Conservation (phyloP, 2,329 filamentous ascomycete genomes). For the Pezicula neosporulosa region DNA sequence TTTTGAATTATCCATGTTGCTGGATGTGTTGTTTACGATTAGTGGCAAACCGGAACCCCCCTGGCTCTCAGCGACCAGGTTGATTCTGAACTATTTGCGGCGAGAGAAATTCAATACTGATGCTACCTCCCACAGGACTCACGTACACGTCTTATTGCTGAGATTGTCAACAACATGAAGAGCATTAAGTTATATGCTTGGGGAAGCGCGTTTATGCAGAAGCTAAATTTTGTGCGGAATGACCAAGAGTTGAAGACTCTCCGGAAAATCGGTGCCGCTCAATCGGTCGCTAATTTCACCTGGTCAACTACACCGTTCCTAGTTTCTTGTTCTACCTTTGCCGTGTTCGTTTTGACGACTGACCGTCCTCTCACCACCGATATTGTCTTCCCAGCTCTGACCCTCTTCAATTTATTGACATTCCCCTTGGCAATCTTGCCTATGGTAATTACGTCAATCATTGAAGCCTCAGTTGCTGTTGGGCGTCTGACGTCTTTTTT, state of each 20-base stretch:
- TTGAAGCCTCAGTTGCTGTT: constrained; percentile 93
- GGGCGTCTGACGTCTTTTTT: constrained; percentile 82
- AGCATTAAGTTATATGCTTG: constrained; percentile 98
- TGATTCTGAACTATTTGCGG: no score
- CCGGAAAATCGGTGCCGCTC: constrained; percentile 90
- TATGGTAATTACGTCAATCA: constrained; percentile 96
- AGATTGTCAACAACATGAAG: constrained; percentile 99
- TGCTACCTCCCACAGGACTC: constrained; percentile 50
- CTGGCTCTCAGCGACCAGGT: no score
- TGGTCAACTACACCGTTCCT: constrained; percentile 98
- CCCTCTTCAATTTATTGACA: constrained; percentile 92
- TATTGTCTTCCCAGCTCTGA: constrained; percentile 90
- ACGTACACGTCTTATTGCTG: constrained; percentile 87
- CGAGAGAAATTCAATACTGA: not conserved
- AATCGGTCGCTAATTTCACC: constrained; percentile 93
- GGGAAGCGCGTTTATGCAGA: constrained; percentile 96
- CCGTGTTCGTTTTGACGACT: constrained; percentile 85
- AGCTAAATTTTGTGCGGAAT: constrained; percentile 93
- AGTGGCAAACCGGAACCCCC: no score
- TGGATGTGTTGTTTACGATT: no score
- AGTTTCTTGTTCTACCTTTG: constrained; percentile 94
- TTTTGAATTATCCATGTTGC: no score
- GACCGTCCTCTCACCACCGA: constrained; percentile 83
- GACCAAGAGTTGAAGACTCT: constrained; percentile 93
- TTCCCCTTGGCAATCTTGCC: constrained; percentile 92